Percentiles rank a stretch among this genome's conserved stretches.
Evolutionary conservation across 202 grass and related monocot species (phyloP).

Genomic region (Carex sylvatica): DNA sequence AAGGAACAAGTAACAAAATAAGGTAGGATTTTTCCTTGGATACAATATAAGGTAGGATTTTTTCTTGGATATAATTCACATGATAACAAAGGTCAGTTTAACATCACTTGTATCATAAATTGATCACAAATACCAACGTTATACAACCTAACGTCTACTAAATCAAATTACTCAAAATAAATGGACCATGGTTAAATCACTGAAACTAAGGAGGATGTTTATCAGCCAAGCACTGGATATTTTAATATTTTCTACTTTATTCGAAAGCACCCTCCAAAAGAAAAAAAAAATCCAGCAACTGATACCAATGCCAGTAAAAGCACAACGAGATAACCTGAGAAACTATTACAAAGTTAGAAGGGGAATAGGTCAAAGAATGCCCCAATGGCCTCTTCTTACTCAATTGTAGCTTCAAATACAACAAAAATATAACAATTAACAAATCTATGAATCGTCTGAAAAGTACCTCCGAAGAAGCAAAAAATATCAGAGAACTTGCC

Average conservation of each 20-base stretch:
- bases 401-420: background rate
- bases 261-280: background rate
- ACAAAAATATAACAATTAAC: background rate
- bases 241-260: background rate
- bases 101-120: background rate
- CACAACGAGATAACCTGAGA: background rate
- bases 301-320: background rate
- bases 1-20: background rate
- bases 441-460: background rate
- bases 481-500: slow-evolving; percentile 18
- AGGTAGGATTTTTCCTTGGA: background rate
- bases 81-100: background rate
- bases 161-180: slow-evolving; percentile 17
- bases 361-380: background rate
- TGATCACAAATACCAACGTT: background rate
- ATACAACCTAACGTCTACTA: background rate
- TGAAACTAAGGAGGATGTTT: background rate
- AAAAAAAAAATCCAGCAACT: background rate
- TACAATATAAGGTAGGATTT: background rate
- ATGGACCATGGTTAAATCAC: background rate
- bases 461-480: slow-evolving; percentile 36
- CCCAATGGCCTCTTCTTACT: background rate
- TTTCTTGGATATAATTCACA: background rate
- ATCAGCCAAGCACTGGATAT: slow-evolving; percentile 10
- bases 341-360: background rate